phyloP scores from a whole-genome alignment of 352 stramenopile genomes.

The Phytophthora rubi region DNA sequence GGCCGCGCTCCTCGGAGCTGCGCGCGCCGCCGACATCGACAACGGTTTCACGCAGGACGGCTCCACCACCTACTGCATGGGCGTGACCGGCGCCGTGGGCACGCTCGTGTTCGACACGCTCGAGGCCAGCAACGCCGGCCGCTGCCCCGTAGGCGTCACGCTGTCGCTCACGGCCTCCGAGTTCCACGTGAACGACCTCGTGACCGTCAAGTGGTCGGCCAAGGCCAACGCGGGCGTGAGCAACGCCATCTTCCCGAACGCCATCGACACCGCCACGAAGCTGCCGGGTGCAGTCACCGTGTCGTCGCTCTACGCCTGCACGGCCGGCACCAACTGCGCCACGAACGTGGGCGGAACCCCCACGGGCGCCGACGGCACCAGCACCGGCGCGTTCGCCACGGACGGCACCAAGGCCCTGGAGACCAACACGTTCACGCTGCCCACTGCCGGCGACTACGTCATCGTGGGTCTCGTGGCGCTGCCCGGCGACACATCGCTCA shows the following conservation, averaged over 20 bases:
- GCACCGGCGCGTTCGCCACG: constrained; percentile 47
- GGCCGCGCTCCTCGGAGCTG: constrained; percentile 20
- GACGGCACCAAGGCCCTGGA: constrained; percentile 55
- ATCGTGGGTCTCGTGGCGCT: constrained; percentile 69
- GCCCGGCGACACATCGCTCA: constrained; percentile 56
- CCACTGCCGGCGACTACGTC: constrained; percentile 63
- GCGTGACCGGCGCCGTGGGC: constrained; percentile 37
- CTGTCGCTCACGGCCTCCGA: constrained; percentile 45
- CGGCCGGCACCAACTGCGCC: constrained; percentile 67
- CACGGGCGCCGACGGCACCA: constrained; percentile 40
- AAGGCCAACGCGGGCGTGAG: constrained; percentile 37
- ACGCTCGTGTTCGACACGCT: constrained; percentile 59
- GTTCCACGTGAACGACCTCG: constrained; percentile 53
- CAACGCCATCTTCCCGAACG: constrained; percentile 68
- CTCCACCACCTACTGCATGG: constrained; percentile 78
- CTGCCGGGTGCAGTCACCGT: constrained; percentile 41
- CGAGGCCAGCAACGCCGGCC: constrained; percentile 49
- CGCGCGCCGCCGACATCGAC: constrained; percentile 53
- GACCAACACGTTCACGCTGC: constrained; percentile 56
- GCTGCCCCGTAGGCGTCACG: constrained; percentile 64
- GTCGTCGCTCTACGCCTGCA: constrained; percentile 68
- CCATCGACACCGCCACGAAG: constrained; percentile 52
- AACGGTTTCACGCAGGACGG: constrained; percentile 69
- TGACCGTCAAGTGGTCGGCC: constrained; percentile 66
- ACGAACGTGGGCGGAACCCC: constrained; percentile 49